Base-by-base conservation (phyloP, 2,329 filamentous ascomycete genomes). In the Sphaerostilbella broomeana region DNA sequence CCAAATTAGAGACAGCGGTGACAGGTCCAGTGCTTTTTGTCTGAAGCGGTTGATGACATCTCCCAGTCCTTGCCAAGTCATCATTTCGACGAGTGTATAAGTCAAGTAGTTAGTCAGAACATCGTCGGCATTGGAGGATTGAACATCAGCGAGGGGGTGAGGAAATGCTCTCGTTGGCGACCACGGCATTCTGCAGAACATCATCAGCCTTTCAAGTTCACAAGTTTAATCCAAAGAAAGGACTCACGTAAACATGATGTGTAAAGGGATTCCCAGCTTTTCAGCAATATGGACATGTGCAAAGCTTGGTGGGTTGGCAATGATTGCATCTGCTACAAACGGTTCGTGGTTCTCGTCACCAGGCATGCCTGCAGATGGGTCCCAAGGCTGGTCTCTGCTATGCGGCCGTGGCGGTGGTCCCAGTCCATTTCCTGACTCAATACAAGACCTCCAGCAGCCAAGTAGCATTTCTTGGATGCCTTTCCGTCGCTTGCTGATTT, bases 1-100 rank as follows among this genome's bases (percentile, higher is more conserved):
- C 75, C 84, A 90, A 34, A 94, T 80, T 6, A 86, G 67, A 45
- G 84, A 87, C 28, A 95, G 71, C 0, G 83, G 75, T 30, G 92
- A 84, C 1, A 95, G 67, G 18, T 84, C 82, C 1, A 94, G 70
- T 11, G 75, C 76, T 43, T 80, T 79, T 48, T 82, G 79, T 37
- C 89, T 73, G 54, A 95, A 95, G 9, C 80, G 75, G 55, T 97
- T 95, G 56, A 95, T 90, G 5, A 95, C 70, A 59, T 95, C 89
- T 25, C 89, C 89, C 4, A 95, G 65, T 0, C 87, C 88, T 61
- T 95, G 87, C 87, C 87, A 94, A 9, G 88, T 89, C 72, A 95
- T 79, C 75, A 94, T 86, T 50, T 95, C 88, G 2, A 94, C 84
- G 15, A 94, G 67, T 1, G 82, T 79, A 52, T 94, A 95, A 0